Evolutionary conservation across 2,329 filamentous ascomycete species (phyloP).

Genomic region (Sclerotinia glacialis): DNA sequence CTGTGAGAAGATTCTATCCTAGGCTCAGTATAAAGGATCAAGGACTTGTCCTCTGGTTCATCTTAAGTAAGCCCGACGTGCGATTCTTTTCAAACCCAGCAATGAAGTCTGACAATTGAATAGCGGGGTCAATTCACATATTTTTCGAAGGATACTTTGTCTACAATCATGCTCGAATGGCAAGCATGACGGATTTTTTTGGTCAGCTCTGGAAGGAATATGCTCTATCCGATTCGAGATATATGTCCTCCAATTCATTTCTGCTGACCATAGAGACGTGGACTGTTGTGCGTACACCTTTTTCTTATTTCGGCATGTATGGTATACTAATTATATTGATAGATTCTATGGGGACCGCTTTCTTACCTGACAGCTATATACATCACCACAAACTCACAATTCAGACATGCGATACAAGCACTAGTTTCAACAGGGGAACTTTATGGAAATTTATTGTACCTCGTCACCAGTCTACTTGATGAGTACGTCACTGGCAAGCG

Average conservation of each 20-base stretch:
- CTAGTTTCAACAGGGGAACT: slow-evolving; percentile 39
- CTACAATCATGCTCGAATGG: slow-evolving; percentile 46
- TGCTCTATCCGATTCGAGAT: slow-evolving; percentile 55
- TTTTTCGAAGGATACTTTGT: slow-evolving; percentile 48
- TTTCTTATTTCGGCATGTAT: not conserved
- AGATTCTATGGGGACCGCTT: slow-evolving; percentile 59
- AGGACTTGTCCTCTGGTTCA: slow-evolving; percentile 36
- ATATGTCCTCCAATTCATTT: slow-evolving; percentile 52
- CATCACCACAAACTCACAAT: slow-evolving; percentile 46
- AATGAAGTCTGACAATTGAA: slow-evolving; percentile 37
- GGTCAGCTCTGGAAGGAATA: slow-evolving; percentile 59
- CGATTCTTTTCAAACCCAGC: slow-evolving; percentile 31
- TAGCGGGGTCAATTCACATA: slow-evolving; percentile 38
- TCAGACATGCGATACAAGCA: slow-evolving; percentile 51
- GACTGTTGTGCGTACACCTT: slow-evolving; percentile 43
- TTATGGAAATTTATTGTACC: slow-evolving; percentile 59
- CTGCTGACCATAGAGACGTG: slow-evolving; percentile 54
- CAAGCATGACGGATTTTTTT: slow-evolving; percentile 44
- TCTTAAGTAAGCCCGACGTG: slow-evolving; percentile 44
- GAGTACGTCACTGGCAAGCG: slow-evolving; percentile 45
- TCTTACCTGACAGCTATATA: slow-evolving; percentile 49
- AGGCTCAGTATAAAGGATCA: slow-evolving; percentile 29
- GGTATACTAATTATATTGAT: slow-evolving; percentile 13
- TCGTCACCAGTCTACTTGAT: slow-evolving; percentile 54
- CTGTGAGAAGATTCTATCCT: slow-evolving; percentile 29